Conservation (phyloP, 2,329 filamentous ascomycete species). For the Kalmusia sp. region DNA sequence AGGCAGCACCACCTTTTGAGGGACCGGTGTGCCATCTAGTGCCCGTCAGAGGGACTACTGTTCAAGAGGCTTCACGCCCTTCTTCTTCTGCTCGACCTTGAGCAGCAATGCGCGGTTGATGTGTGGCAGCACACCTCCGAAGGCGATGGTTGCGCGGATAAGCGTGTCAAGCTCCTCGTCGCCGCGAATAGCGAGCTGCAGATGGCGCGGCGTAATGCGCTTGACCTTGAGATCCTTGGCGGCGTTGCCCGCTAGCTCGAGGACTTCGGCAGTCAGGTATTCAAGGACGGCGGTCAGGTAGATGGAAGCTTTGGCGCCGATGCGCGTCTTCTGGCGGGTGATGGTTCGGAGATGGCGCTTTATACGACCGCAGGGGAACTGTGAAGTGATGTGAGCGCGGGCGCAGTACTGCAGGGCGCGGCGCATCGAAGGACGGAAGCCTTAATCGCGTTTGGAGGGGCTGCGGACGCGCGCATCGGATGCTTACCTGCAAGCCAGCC, state of each 20-base stretch:
- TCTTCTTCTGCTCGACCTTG: conserved; percentile 98
- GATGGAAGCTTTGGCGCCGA: conserved; percentile 96
- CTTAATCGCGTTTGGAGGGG: conserved; percentile 15
- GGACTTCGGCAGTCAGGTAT: conserved; percentile 96
- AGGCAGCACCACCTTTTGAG: neutral
- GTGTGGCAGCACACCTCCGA: conserved; percentile 96
- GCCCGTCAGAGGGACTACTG: too few relatives aligned
- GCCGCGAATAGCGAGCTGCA: conserved; percentile 97
- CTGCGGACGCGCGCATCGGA: conserved; percentile 8
- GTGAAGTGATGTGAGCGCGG: conserved; percentile 30
- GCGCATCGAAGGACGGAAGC: conserved; percentile 21
- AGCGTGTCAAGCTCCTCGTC: conserved; percentile 98
- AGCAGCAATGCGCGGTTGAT: conserved; percentile 97
- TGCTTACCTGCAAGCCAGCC: conserved; percentile 90
- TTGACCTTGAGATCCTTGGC: conserved; percentile 99
- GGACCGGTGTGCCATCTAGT: too few relatives aligned
- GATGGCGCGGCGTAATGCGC: conserved; percentile 96
- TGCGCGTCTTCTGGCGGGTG: conserved; percentile 99
- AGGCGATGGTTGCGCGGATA: conserved; percentile 96
- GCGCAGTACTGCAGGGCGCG: conserved; percentile 23
- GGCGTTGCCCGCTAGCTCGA: conserved; percentile 96
- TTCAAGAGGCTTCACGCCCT: conserved; percentile 71
- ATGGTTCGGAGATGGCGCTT: conserved; percentile 99
- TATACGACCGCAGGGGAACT: conserved; percentile 99
- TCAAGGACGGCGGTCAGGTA: conserved; percentile 98